Evolutionary conservation across 2,329 filamentous ascomycete genomes (phyloP), one percentile per base, ranked within the genome.

Genomic region (Penicillium thymicola): DNA sequence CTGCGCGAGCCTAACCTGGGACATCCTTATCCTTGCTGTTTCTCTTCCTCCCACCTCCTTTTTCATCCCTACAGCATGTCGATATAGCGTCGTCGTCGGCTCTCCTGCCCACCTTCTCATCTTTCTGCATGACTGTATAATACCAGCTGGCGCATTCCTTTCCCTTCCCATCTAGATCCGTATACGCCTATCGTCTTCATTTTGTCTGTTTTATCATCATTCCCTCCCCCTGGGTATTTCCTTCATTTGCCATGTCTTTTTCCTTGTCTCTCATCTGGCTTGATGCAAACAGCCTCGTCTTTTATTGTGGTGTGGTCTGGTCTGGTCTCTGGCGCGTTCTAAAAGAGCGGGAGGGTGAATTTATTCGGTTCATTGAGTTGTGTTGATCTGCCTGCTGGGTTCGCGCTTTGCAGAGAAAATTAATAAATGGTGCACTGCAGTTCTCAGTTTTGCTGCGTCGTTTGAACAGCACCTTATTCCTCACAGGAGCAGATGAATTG

Each of bases 111-210:
- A 62, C 57, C 57, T 65, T 65, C 54, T 54, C 58, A 54, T 59
- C 59, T 63, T 49, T 59, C 61, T 71, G 66, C 70, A 69, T 72
- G 69, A 68, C 66, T 71, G 70, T 72, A 72, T 64, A 72, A 64
- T 72, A 72, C 54, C 42, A 58, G 59, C 59, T 59, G 65, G 63
- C 66, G 62, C 65, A 60, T 67, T 67, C 58, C 49, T 61, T 66
- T 60, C 28, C 27, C 52, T 54, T 62, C 54, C 51, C 49, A 60
- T 61, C 42, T 58, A 59, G 58, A 55, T 55, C 55, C 51, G 61
- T 61, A 63, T 63, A 65, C 60, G 60, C 59, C 61, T 60, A 57
- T 46, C 53, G 36, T 42, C 42, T 49, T 59, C 48, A 42, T 55
- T 60, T 59, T 59, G 40, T 61, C 43, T 41, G 42, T 53, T 58